Evolutionary conservation across 108 stramenopile species (phyloP).

Genomic region (Hondaea fermentalgiana): DNA sequence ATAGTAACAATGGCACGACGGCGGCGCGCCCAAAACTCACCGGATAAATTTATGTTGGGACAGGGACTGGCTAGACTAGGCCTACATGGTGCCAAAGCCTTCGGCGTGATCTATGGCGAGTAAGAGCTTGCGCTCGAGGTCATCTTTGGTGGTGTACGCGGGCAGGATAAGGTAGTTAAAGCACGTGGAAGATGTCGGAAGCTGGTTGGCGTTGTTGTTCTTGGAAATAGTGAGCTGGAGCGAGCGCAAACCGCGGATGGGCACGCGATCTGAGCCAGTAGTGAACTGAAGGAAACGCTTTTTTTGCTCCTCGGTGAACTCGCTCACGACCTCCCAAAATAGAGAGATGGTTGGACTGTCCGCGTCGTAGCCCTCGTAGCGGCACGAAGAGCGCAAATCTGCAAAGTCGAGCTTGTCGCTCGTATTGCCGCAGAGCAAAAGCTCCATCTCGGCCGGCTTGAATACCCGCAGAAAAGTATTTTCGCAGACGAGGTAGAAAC

Average conservation of each 20-base stretch:
- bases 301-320: constrained; percentile 48
- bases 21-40: no score
- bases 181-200: constrained; percentile 86
- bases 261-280: constrained; percentile 65
- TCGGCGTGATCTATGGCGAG: constrained; percentile 44
- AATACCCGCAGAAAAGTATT: not conserved
- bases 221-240: constrained; percentile 74
- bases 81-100: constrained; percentile 49
- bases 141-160: constrained; percentile 39
- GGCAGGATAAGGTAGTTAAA: constrained; percentile 72
- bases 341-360: constrained; percentile 20
- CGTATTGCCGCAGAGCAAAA: constrained; percentile 39
- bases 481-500: constrained; percentile 34
- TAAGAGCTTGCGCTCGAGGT: constrained; percentile 31
- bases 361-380: constrained; percentile 39
- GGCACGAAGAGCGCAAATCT: constrained; percentile 23
- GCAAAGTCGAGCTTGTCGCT: constrained; percentile 35
- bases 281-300: constrained; percentile 71
- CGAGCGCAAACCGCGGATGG: constrained; percentile 73
- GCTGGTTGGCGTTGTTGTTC: constrained; percentile 65
- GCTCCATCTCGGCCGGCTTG: constrained; percentile 46
- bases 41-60: no score
- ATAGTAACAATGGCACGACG: no score
- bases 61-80: no score
- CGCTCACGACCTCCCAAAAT: constrained; percentile 43